These are phyloP conservation scores for Lithohypha guttulata DNA, from an alignment of 2,329 filamentous ascomycete genomes.

Conservation along the genomic window DNA sequence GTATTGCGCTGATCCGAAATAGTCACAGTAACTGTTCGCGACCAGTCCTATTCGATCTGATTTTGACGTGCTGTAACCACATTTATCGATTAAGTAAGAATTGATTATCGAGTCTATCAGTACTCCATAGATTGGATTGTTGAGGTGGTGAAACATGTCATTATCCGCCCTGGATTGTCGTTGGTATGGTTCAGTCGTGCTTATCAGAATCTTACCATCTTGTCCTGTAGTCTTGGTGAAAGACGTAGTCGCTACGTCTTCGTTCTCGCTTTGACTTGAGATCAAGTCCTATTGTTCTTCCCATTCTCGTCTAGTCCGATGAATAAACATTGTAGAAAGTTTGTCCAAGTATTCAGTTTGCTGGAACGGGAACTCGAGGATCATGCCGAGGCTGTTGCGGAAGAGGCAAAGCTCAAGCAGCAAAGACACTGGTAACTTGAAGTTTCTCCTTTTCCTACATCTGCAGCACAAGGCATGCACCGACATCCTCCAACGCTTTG, in stretches of 20 bases:
- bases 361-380: too few species aligned
- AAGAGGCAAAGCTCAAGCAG: too few species aligned
- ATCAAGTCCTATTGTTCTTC: constrained; percentile 15
- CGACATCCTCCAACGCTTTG: too few species aligned
- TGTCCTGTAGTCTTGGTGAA: constrained; percentile 18
- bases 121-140: constrained; percentile 79
- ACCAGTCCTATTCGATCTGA: constrained; percentile 70
- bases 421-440: too few species aligned
- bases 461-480: too few species aligned
- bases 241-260: constrained; percentile 17
- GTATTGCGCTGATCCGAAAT: constrained; percentile 70
- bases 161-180: constrained; percentile 65
- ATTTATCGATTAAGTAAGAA: constrained; percentile 71
- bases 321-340: too few species aligned
- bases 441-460: too few species aligned
- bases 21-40: constrained; percentile 76
- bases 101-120: constrained; percentile 88
- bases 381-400: too few species aligned
- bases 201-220: constrained; percentile 13
- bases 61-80: constrained; percentile 58
- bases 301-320: too few species aligned
- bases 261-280: constrained; percentile 19
- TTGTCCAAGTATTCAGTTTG: too few species aligned
- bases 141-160: constrained; percentile 91
- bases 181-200: too few species aligned